Percentiles rank a stretch among this genome's conserved stretches.
Evolutionary conservation across 305 asterid genomes (phyloP).

Genomic region (Rubia peregrina): DNA sequence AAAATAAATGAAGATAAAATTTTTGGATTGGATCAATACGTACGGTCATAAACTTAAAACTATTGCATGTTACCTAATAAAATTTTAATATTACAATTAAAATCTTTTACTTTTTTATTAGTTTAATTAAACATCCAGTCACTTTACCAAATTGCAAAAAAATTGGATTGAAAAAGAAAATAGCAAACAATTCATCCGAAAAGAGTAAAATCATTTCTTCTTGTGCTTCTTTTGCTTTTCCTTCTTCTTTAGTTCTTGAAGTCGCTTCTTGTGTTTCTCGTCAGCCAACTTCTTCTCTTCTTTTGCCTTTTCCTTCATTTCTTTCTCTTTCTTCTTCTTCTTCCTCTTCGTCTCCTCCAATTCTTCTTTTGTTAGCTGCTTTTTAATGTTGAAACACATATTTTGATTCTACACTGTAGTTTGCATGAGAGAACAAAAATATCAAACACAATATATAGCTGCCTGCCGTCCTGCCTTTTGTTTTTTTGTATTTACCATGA

Average conservation of each 20-base stretch:
- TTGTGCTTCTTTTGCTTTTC: conserved; percentile 2
- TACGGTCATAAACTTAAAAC: too few species aligned
- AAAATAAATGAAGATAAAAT: too few species aligned
- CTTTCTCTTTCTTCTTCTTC: conserved; percentile 12
- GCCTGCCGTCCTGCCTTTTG: background rate
- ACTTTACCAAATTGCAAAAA: too few species aligned
- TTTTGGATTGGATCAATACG: too few species aligned
- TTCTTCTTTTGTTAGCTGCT: conserved; percentile 20
- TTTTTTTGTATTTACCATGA: background rate
- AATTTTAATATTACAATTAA: too few species aligned
- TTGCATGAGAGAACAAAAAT: background rate
- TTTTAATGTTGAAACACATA: conserved; percentile 29
- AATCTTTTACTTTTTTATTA: too few species aligned
- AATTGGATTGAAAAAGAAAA: too few species aligned
- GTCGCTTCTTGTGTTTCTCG: background rate
- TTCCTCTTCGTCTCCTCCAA: conserved; percentile 24
- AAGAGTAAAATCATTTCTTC: too few species aligned
- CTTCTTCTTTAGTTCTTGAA: conserved; percentile 7
- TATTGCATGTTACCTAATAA: too few species aligned
- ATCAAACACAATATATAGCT: background rate
- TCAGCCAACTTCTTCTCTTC: conserved; percentile 7
- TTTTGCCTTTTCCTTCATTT: background rate
- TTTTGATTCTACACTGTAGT: background rate
- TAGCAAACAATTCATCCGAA: background rate
- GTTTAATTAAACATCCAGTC: too few species aligned